Percentiles rank a stretch among this genome's conserved stretches.
Conservation (phyloP, 768 basidiomycete genomes). For the Ephemerocybe angulata region DNA sequence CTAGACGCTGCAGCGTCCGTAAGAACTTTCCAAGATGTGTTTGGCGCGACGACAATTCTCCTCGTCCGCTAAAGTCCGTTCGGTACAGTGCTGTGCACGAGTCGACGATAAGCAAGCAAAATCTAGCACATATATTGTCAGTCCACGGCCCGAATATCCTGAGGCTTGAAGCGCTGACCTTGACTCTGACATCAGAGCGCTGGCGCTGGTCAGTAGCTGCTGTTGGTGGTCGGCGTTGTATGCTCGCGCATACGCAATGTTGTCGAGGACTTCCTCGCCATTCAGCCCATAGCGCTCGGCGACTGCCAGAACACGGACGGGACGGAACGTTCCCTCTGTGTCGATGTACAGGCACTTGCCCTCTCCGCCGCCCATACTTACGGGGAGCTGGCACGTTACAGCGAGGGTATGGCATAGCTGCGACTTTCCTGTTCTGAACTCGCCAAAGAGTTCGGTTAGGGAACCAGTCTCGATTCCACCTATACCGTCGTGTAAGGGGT, state of each 20-base stretch:
- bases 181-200: conserved; percentile 99
- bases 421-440: conserved; percentile 97
- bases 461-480: conserved; percentile 98
- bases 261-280: conserved; percentile 96
- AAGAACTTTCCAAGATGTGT: conserved; percentile 95
- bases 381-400: conserved; percentile 95
- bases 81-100: conserved; percentile 95
- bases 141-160: neutral
- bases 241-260: conserved; percentile 96
- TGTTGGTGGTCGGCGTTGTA: conserved; percentile 99
- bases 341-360: conserved; percentile 99
- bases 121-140: conserved; percentile 48
- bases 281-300: conserved; percentile 96
- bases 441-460: conserved; percentile 97
- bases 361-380: conserved; percentile 97
- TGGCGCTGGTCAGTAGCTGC: conserved; percentile 82
- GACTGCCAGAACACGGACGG: conserved; percentile 88
- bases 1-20: conserved; percentile 85
- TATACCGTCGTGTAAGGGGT: conserved; percentile 23
- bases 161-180: conserved; percentile 51
- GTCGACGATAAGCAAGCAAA: conserved; percentile 94
- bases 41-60: conserved; percentile 92
- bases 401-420: conserved; percentile 98
- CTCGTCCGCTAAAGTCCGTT: conserved; percentile 93
- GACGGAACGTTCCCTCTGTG: conserved; percentile 98